Percentiles rank a stretch among this genome's conserved stretches.
phyloP scores from a whole-genome alignment of 129 eudicot species.

The Deinandra increscens region DNA sequence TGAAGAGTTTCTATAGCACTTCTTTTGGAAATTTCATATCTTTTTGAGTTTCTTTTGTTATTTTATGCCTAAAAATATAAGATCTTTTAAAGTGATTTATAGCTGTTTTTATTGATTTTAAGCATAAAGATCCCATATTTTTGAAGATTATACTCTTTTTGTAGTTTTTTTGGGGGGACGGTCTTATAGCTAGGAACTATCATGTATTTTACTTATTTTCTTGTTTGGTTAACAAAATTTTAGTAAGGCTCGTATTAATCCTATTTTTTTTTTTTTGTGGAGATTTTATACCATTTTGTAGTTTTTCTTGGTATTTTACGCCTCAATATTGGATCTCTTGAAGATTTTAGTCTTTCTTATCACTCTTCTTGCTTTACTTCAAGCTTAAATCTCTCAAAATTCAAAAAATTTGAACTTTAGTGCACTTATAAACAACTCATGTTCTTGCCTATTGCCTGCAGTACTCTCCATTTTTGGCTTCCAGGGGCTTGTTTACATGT shows the following conservation, averaged over 20 bases:
- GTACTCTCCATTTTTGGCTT: conserved; percentile 69
- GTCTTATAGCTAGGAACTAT: too few species aligned
- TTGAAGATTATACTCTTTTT: not conserved
- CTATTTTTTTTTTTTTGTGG: too few species aligned
- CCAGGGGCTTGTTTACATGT: conserved; percentile 82
- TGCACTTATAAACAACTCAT: conserved; percentile 18
- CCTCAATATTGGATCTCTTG: not conserved
- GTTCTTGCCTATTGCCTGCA: conserved; percentile 41
- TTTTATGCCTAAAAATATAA: not conserved
- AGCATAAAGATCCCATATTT: not conserved
- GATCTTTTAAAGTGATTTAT: too few species aligned
- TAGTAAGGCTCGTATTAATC: too few species aligned
- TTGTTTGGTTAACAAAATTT: too few species aligned
- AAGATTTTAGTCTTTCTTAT: not conserved
- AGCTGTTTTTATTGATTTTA: too few species aligned
- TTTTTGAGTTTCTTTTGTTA: not conserved
- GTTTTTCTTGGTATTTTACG: not conserved
- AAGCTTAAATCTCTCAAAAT: not conserved
- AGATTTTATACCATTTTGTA: not conserved
- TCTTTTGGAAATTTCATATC: conserved; percentile 14
- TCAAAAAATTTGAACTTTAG: not conserved
- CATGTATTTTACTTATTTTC: too few species aligned
- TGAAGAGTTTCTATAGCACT: conserved; percentile 9
- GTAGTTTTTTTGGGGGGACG: too few species aligned
- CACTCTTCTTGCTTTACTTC: too few species aligned